phyloP scores from a whole-genome alignment of 768 basidiomycete species.

The Epithele typhae region DNA sequence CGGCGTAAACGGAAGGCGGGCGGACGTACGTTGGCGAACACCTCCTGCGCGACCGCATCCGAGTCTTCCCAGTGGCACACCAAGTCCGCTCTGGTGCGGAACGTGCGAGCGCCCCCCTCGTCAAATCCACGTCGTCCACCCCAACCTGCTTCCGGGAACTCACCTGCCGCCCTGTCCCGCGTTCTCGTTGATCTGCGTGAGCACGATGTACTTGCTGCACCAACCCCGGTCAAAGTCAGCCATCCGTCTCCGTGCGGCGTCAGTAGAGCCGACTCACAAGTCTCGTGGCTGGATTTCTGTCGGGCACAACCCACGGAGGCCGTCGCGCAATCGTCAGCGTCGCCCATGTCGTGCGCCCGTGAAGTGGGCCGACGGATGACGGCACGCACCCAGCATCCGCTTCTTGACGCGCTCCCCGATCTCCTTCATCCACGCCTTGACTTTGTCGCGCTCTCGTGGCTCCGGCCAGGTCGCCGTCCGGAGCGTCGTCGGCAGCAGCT shows the following conservation, averaged over 20 bases:
- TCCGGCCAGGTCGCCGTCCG: slow-evolving; percentile 64
- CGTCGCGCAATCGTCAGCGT: not conserved
- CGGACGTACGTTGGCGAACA: slow-evolving; percentile 68
- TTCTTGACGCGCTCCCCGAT: slow-evolving; percentile 83
- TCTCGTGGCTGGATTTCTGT: slow-evolving; percentile 75
- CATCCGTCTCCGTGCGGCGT: not conserved
- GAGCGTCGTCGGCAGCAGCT: slow-evolving; percentile 67
- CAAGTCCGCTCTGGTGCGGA: slow-evolving; percentile 60
- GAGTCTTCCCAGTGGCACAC: slow-evolving; percentile 87
- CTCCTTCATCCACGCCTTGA: slow-evolving; percentile 77
- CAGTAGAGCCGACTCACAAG: slow-evolving; percentile 61
- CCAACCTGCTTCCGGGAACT: too few relatives aligned
- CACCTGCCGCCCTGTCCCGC: slow-evolving; percentile 82
- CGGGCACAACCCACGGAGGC: too few relatives aligned
- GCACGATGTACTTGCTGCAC: slow-evolving; percentile 78
- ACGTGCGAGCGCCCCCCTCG: not conserved
- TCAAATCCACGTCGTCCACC: too few relatives aligned
- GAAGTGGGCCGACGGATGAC: not conserved
- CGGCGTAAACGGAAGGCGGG: not conserved
- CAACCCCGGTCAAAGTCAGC: slow-evolving; percentile 6
- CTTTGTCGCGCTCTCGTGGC: slow-evolving; percentile 61
- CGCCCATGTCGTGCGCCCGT: slow-evolving; percentile 1
- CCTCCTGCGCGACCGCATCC: slow-evolving; percentile 72
- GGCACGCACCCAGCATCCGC: slow-evolving; percentile 58
- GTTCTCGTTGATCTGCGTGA: slow-evolving; percentile 84